A percentile compares a stretch with the other conserved stretches of the same genome.
Conservation (phyloP, 139 green algal genomes). For the Gonium pectorale region DNA sequence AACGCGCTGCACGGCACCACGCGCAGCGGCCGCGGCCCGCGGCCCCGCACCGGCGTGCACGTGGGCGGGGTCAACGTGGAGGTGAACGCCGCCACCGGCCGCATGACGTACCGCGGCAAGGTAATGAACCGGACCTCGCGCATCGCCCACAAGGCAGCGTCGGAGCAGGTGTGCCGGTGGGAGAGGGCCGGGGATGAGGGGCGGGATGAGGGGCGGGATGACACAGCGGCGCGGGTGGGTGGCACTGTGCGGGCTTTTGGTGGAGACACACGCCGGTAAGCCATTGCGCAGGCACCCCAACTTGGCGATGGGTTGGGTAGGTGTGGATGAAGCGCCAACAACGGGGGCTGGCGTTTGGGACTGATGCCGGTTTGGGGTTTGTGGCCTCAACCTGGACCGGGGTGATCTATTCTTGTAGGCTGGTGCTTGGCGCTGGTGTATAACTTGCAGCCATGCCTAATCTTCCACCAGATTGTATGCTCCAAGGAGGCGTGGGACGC, state of each 20-base stretch:
- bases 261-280: too few species aligned
- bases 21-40: background rate
- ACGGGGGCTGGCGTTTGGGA: too few species aligned
- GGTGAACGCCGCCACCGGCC: constrained; percentile 36
- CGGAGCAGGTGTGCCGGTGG: constrained; percentile 5
- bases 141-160: constrained; percentile 42
- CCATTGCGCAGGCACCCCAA: too few species aligned
- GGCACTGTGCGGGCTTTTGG: too few species aligned
- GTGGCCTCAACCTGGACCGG: too few species aligned
- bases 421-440: background rate
- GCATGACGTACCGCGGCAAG: constrained; percentile 44
- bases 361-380: too few species aligned
- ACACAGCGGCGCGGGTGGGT: too few species aligned
- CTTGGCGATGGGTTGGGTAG: too few species aligned
- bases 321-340: too few species aligned
- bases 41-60: constrained; percentile 34
- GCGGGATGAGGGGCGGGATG: too few species aligned
- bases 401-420: too few species aligned
- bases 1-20: background rate
- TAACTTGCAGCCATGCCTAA: background rate
- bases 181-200: background rate
- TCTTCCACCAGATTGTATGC: constrained; percentile 44
- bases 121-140: constrained; percentile 44
- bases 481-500: constrained; percentile 31
- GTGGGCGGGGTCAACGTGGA: constrained; percentile 35